These are phyloP conservation scores for Pyrenophora seminiperda DNA, from an alignment of 2,329 filamentous ascomycete species.

Conservation along the genomic window DNA sequence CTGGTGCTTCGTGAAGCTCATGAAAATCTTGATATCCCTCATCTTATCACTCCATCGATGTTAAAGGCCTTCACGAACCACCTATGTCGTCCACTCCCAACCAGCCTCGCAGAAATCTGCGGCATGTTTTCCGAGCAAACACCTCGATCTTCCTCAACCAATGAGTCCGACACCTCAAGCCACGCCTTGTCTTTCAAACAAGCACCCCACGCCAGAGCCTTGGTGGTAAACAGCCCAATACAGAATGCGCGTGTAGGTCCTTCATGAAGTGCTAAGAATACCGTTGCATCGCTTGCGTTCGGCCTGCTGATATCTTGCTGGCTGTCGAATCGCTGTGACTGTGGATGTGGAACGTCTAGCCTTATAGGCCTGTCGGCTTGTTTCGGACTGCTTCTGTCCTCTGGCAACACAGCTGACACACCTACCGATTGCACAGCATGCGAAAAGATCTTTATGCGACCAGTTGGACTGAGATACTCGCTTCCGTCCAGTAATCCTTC, in stretches of 20 bases:
- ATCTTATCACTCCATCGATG: constrained; percentile 3
- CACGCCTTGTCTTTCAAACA: constrained; percentile 32
- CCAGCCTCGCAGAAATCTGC: constrained; percentile 18
- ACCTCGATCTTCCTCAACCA: constrained; percentile 21
- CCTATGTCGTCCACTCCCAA: constrained; percentile 20
- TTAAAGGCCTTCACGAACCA: constrained; percentile 21
- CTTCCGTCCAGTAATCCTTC: constrained; percentile 30
- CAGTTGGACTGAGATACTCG: constrained; percentile 28
- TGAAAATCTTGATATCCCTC: background rate
- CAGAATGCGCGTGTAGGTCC: constrained; percentile 21
- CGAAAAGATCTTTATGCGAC: constrained; percentile 30
- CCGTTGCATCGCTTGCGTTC: background rate
- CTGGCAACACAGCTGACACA: constrained; percentile 15
- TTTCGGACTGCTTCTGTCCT: constrained; percentile 6
- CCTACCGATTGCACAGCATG: constrained; percentile 20
- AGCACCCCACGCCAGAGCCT: constrained; percentile 30
- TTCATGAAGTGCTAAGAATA: constrained; percentile 27
- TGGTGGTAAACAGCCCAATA: constrained; percentile 24
- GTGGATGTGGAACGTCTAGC: constrained; percentile 32
- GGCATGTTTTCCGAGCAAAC: constrained; percentile 20
- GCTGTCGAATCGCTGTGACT: constrained; percentile 3
- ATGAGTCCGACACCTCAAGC: constrained; percentile 14
- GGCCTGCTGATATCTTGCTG: constrained; percentile 6
- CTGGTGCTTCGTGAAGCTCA: background rate
- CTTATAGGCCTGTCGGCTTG: constrained; percentile 15